Base-by-base conservation (phyloP, 306 rosid species). In the Fragaria ananassa region DNA sequence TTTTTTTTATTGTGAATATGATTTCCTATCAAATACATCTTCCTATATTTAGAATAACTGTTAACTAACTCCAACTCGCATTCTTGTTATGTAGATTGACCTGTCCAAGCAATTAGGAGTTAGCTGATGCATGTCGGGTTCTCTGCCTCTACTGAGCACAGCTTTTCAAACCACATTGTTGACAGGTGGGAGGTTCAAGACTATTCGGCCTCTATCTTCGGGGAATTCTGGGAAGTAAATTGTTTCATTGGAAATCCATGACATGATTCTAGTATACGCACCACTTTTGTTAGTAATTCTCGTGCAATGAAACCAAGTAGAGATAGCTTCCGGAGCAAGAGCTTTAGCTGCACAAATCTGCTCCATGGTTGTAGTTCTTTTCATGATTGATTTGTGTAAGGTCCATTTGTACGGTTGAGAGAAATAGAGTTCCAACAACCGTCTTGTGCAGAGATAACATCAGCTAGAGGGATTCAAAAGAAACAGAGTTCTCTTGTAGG, bases 401-500 rank as follows among this genome's bases (percentile, higher is more conserved):
- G 42, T 39, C 68, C 47, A 18, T 8, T 39, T 39, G 9, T 39
- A 39, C 42, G 42, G 42, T 39, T 6, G 42, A 39, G 42, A 39
- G 9, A 39, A 39, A 39, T 39, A 39, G 42, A 74, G 66, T 91
- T 44, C 96, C 97, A 0, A 79, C 83, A 10, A 87, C 83, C 89
- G 81, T 84, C 97, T 13, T 96, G 91, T 31, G 86, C 86, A 3
- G 93, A 87, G 42, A 88, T 89, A 31, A 89, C 42, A 76, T 75
- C 90, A 1, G 97, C 98, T 6, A 93, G 95, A 53, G 93, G 96
- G 92, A 25, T 89, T 91, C 49, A 86, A 87, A n/a, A 79, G 70
- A 46, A 85, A 62, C 54, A 79, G 89, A 74, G 82, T 93, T 29
- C 29, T 29, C 29, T 29, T 29, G 29, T 29, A 1, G 1, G 1